phyloP scores from a whole-genome alignment of 345 rosid genomes.

The Populus euphratica region DNA sequence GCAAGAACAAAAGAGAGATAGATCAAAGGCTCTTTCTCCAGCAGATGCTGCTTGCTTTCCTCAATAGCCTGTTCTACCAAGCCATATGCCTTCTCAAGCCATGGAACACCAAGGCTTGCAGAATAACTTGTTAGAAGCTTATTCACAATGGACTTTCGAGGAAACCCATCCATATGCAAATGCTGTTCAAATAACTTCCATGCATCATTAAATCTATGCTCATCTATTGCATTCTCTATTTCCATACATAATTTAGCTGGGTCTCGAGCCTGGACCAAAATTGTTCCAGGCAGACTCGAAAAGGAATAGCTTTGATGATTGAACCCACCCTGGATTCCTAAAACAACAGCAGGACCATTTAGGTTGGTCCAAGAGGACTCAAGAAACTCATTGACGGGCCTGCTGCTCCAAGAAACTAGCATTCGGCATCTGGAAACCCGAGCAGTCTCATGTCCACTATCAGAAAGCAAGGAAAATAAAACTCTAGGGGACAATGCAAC shows the following conservation, averaged over 20 bases:
- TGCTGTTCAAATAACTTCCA: slow-evolving; percentile 76
- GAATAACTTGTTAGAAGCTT: slow-evolving; percentile 53
- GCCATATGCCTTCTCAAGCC: slow-evolving; percentile 63
- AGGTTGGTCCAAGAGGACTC: slow-evolving; percentile 8
- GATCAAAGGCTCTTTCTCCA: slow-evolving; percentile 67
- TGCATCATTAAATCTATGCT: slow-evolving; percentile 41
- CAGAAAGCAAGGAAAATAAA: slow-evolving; percentile 16
- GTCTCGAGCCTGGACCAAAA: slow-evolving; percentile 78
- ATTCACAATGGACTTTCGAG: slow-evolving; percentile 63
- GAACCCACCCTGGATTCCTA: slow-evolving; percentile 10
- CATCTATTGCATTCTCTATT: slow-evolving; percentile 61
- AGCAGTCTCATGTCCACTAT: not conserved
- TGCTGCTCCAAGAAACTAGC: slow-evolving; percentile 12
- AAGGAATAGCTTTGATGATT: slow-evolving; percentile 24
- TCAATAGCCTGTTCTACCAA: slow-evolving; percentile 65
- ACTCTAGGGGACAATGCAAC: not conserved
- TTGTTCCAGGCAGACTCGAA: slow-evolving; percentile 47
- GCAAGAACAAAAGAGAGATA: slow-evolving; percentile 79
- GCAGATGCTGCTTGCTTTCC: slow-evolving; percentile 69
- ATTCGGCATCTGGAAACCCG: slow-evolving; percentile 5
- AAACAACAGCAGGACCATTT: not conserved
- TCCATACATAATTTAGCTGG: slow-evolving; percentile 60
- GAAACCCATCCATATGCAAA: slow-evolving; percentile 81
- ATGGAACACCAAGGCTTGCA: slow-evolving; percentile 49
- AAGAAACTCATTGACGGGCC: not conserved